Evolutionary conservation across 495 filamentous ascomycete species (phyloP).

Genomic region (Neurospora tetraspora): DNA sequence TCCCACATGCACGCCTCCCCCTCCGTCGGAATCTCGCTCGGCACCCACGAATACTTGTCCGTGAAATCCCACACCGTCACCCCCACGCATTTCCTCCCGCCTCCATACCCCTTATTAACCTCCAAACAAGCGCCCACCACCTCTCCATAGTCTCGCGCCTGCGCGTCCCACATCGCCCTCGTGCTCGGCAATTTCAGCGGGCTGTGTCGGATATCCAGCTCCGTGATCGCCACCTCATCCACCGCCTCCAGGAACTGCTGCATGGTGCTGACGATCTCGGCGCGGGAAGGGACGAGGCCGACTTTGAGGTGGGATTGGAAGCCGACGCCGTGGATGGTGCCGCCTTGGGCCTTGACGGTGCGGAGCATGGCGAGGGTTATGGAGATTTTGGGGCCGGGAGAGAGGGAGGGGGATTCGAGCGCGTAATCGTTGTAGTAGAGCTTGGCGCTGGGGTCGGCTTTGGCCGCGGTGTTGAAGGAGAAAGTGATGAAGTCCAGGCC

Average conservation of each 20-base stretch:
- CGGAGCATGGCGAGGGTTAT: slow-evolving; percentile 34
- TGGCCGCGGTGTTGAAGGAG: slow-evolving; percentile 33
- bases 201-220: slow-evolving; percentile 44
- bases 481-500: slow-evolving; percentile 34
- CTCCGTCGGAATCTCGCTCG: slow-evolving; percentile 35
- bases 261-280: slow-evolving; percentile 27
- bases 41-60: slow-evolving; percentile 45
- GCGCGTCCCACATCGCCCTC: slow-evolving; percentile 32
- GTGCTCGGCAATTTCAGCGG: slow-evolving; percentile 18
- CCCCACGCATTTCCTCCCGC: slow-evolving; percentile 39
- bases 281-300: slow-evolving; percentile 31
- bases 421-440: slow-evolving; percentile 59
- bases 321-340: slow-evolving; percentile 46
- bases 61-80: slow-evolving; percentile 53
- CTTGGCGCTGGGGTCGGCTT: slow-evolving; percentile 17
- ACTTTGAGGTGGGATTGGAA: slow-evolving; percentile 47
- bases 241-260: slow-evolving; percentile 30
- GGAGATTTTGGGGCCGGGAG: slow-evolving; percentile 28
- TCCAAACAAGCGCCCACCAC: slow-evolving; percentile 43
- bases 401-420: slow-evolving; percentile 37
- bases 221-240: slow-evolving; percentile 47
- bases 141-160: slow-evolving; percentile 42
- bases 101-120: not conserved
- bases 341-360: slow-evolving; percentile 30
- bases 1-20: slow-evolving; percentile 44